These are phyloP conservation scores for Globisporangium cylindrosporum DNA, from an alignment of 352 stramenopile species.

Conservation along the genomic window DNA sequence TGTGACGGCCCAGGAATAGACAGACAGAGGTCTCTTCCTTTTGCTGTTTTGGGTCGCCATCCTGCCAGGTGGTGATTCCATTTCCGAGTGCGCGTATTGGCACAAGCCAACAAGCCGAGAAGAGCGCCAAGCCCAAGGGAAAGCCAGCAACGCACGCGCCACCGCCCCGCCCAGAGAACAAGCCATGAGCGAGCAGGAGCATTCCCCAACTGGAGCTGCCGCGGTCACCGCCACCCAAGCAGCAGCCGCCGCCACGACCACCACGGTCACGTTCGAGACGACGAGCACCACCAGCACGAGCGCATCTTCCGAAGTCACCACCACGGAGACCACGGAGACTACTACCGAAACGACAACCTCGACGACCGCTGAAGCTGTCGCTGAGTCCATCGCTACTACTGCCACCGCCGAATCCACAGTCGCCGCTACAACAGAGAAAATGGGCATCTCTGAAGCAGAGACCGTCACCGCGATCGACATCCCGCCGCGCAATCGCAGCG, in stretches of 20 bases:
- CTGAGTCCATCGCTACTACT: no score
- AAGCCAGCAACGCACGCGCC: background rate
- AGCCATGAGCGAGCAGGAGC: constrained; percentile 12
- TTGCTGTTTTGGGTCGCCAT: background rate
- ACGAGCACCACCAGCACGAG: background rate
- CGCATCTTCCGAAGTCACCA: constrained; percentile 5
- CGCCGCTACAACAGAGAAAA: background rate
- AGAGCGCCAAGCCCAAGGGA: constrained; percentile 1
- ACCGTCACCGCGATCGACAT: background rate
- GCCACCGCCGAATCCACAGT: background rate
- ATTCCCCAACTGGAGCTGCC: constrained; percentile 18
- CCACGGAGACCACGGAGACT: constrained; percentile 3
- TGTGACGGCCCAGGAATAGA: no score
- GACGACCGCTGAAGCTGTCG: constrained; percentile 3
- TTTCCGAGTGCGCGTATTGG: background rate
- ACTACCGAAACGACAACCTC: constrained; percentile 12
- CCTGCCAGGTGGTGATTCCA: constrained; percentile 6
- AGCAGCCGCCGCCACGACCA: background rate
- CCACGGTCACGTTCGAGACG: background rate
- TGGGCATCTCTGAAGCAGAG: constrained; percentile 5
- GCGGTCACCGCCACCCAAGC: background rate
- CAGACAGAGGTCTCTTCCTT: no score
- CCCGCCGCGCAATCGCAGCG: constrained; percentile 39
- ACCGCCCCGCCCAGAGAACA: background rate
- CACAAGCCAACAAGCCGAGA: background rate